Conservation (phyloP, 768 basidiomycete genomes). For the Leucosporidium yakuticum region DNA sequence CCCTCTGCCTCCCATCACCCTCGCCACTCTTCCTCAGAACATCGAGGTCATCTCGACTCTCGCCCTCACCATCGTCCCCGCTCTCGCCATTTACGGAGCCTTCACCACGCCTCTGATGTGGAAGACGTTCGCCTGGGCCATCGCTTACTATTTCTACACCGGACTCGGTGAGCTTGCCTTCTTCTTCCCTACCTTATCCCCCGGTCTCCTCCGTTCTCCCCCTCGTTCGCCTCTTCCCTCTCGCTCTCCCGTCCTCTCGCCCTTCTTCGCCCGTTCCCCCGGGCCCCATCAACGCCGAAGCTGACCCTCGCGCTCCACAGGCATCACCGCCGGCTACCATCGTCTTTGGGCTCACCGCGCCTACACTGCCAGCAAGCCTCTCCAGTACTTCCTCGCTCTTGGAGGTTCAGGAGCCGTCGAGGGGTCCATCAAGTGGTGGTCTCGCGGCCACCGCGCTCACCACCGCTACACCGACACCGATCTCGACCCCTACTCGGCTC, state of each 20-base stretch:
- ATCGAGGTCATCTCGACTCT: slow-evolving; percentile 46
- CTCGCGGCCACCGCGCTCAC: slow-evolving; percentile 84
- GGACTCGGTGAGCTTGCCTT: slow-evolving; percentile 61
- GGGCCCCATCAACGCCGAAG: too few relatives aligned
- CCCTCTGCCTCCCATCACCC: slow-evolving; percentile 48
- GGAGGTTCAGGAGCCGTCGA: slow-evolving; percentile 88
- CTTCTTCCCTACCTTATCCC: not conserved
- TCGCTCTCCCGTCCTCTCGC: slow-evolving; percentile 30
- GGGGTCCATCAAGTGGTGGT: slow-evolving; percentile 99
- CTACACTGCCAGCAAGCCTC: slow-evolving; percentile 79
- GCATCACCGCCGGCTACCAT: slow-evolving; percentile 89
- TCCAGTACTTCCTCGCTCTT: slow-evolving; percentile 77
- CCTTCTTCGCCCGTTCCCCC: too few relatives aligned
- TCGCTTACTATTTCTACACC: slow-evolving; percentile 72
- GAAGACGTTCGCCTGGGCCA: slow-evolving; percentile 68
- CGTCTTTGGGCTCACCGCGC: slow-evolving; percentile 94
- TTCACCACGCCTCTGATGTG: slow-evolving; percentile 56
- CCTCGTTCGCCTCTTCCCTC: too few relatives aligned
- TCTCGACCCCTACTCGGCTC: slow-evolving; percentile 75
- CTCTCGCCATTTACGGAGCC: slow-evolving; percentile 67
- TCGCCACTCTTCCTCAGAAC: slow-evolving; percentile 41
- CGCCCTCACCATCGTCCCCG: slow-evolving; percentile 58
- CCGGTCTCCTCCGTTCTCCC: not conserved
- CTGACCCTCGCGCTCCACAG: slow-evolving; percentile 37
- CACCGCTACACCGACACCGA: slow-evolving; percentile 70